These are phyloP conservation scores for Clarireedia homoeocarpa DNA, from an alignment of 2,329 filamentous ascomycete genomes.

Conservation along the genomic window DNA sequence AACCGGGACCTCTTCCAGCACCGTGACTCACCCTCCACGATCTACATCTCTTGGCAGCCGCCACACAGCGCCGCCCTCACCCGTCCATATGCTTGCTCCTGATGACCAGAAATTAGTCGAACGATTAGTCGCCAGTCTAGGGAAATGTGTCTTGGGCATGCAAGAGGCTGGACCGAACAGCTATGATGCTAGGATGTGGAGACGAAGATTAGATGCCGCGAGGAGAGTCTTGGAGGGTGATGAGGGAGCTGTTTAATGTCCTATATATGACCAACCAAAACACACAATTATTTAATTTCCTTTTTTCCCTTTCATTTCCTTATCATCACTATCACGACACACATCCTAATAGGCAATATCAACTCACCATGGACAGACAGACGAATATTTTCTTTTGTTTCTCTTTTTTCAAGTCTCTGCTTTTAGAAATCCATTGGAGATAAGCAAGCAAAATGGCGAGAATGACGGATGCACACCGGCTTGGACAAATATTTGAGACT, in stretches of 20 bases:
- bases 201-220: conserved; percentile 68
- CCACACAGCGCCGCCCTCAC: conserved; percentile 18
- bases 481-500: too few relatives aligned
- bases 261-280: neutral
- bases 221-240: conserved; percentile 65
- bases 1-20: neutral
- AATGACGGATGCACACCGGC: too few relatives aligned
- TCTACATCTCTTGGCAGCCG: conserved; percentile 10
- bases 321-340: neutral
- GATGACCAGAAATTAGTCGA: conserved; percentile 56
- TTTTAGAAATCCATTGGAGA: neutral
- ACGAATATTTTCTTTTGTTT: too few relatives aligned
- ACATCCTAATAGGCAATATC: neutral
- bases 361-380: neutral
- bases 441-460: neutral
- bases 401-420: too few relatives aligned
- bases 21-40: neutral
- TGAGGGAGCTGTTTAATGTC: conserved; percentile 34
- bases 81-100: conserved; percentile 27
- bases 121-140: conserved; percentile 50
- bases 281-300: neutral
- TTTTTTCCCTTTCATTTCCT: neutral
- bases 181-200: conserved; percentile 54
- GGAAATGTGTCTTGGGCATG: conserved; percentile 51
- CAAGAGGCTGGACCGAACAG: conserved; percentile 46